These are phyloP conservation scores for Syzygium jambos DNA, from an alignment of 345 rosid species.

Conservation along the genomic window DNA sequence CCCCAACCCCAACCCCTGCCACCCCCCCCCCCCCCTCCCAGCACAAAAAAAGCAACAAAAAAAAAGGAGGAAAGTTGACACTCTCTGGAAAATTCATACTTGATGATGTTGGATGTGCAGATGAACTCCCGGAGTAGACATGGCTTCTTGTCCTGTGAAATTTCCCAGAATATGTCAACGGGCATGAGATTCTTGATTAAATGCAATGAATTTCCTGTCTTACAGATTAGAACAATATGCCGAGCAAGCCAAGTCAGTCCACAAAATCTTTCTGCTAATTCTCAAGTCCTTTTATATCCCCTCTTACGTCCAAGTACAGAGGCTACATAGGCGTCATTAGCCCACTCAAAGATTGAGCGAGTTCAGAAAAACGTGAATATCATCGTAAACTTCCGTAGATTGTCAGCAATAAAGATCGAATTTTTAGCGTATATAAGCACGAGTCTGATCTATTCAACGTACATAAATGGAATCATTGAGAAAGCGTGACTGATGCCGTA, in stretches of 20 bases:
- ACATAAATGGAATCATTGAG: background rate
- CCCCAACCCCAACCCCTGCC: too few relatives aligned
- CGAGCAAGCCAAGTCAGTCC: background rate
- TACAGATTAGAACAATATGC: background rate
- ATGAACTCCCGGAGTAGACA: conserved; percentile 6
- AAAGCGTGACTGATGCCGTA: background rate
- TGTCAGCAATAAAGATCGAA: background rate
- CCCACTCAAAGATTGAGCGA: background rate
- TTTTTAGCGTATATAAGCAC: background rate
- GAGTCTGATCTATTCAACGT: background rate
- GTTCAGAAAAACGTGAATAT: background rate
- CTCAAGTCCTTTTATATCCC: background rate
- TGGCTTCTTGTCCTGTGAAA: background rate
- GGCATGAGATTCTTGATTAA: background rate
- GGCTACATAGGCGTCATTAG: background rate
- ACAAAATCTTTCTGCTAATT: background rate
- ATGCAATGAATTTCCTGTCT: background rate
- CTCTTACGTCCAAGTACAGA: background rate
- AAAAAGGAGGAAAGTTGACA: background rate
- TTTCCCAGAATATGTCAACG: background rate
- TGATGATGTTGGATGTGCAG: conserved; percentile 10
- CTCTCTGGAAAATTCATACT: background rate
- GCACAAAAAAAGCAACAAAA: background rate
- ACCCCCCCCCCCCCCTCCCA: background rate
- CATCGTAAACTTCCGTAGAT: background rate